Percentiles rank a stretch among this genome's conserved stretches.
These are phyloP conservation scores for Discostella stelligera DNA, from an alignment of 352 stramenopile genomes.

Conservation along the genomic window DNA sequence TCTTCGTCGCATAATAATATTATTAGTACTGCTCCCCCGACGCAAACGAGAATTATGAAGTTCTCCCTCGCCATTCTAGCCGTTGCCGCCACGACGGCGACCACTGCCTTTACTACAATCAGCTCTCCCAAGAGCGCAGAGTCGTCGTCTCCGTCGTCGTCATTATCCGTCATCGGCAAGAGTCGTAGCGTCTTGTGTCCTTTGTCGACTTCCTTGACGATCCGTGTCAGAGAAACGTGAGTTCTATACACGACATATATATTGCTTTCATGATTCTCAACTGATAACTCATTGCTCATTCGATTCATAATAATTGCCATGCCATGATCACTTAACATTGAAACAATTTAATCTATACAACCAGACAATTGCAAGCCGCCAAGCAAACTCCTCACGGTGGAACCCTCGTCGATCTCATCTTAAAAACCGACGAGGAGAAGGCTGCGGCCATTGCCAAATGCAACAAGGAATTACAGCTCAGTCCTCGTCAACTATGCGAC, in stretches of 20 bases:
- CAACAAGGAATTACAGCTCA: constrained; percentile 81
- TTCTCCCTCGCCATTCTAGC: constrained; percentile 51
- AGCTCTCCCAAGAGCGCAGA: not conserved
- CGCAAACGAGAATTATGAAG: constrained; percentile 56
- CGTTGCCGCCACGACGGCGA: constrained; percentile 43
- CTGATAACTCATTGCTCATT: too few species aligned
- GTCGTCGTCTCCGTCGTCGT: constrained; percentile 10
- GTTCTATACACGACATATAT: not conserved
- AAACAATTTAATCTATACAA: not conserved
- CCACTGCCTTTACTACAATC: constrained; percentile 56
- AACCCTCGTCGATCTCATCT: constrained; percentile 76
- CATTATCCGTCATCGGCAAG: constrained; percentile 7
- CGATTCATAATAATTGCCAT: not conserved
- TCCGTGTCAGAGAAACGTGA: constrained; percentile 35
- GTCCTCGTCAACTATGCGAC: constrained; percentile 87
- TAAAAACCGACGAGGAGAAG: constrained; percentile 74
- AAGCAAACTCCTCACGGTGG: constrained; percentile 79
- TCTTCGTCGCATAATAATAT: not conserved
- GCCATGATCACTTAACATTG: not conserved
- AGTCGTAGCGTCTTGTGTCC: constrained; percentile 24
- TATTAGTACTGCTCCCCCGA: not conserved
- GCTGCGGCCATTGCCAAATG: constrained; percentile 78
- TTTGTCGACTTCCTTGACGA: constrained; percentile 8
- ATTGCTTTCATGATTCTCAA: too few species aligned
- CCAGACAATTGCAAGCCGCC: constrained; percentile 51